Base-by-base conservation (phyloP, 1,139 yeast genomes). In the Diutina ranongensis region DNA sequence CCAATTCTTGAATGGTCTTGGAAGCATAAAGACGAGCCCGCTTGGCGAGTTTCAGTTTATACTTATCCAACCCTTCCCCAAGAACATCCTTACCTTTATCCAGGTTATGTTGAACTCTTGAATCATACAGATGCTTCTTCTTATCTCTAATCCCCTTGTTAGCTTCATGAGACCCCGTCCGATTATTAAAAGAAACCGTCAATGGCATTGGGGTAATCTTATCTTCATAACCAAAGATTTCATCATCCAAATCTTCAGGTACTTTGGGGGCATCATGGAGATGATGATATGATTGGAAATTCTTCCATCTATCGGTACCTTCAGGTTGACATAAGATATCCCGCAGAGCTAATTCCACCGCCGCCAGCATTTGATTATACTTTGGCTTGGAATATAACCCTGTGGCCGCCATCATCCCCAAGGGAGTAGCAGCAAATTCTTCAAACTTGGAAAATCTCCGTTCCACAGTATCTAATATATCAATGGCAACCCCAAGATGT, bases 401-500 rank as follows among this genome's bases (percentile, higher is more conserved):
- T 1, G 80, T 72, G 0, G 72, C 68, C 7, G 74, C 72, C 44
- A 59, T 57, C 44, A 65, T 42, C 1, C 81, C 81, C 25, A 62
- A 60, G 5, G 61, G 50, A 1, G 76, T 60, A 42, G 59, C 61
- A 1, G 89, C 85, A 54, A 72, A 62, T 12, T 67, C 65, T 53
- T 81, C 85, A 49, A 82, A 70, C 52, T 74, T 74, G 42, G 67
- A 67, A 54, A 84, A 83, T 52, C 83, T 71, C 55, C 94, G 72
- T 57, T 92, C 97, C 35, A 88, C 85, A 44, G 83, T 65, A 51
- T 92, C 98, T 38, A 92, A 65, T 25, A 83, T 71, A 62, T 94
- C 98, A 44, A 89, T 92, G 60, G 86, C 92, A 45, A 94, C 82
- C 18, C 98, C 99, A 33, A 94, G 61, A 62, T 94, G 98, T 59